Evolutionary conservation across 2,329 filamentous ascomycete genomes (phyloP).

Genomic region (Lachnellula occidentalis): DNA sequence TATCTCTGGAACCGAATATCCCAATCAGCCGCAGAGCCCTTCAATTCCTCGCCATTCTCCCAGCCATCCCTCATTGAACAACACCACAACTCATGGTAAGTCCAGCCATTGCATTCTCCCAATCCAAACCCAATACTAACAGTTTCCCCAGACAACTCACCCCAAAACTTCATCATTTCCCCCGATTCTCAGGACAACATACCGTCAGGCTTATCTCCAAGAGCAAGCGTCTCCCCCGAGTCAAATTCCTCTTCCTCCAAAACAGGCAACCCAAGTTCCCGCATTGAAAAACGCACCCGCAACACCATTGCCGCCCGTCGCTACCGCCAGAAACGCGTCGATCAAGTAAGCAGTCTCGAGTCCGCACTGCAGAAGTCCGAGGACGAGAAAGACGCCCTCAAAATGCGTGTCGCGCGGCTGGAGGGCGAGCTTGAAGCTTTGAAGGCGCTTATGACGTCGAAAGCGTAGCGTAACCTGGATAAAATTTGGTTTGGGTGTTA

Average conservation of each 20-base stretch:
- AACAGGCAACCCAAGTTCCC: constrained; percentile 4
- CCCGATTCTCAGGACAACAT: not conserved
- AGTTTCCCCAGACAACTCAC: not conserved
- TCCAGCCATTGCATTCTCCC: not conserved
- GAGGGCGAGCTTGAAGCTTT: constrained; percentile 61
- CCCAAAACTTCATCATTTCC: not conserved
- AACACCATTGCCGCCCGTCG: constrained; percentile 69
- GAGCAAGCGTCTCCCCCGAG: not conserved
- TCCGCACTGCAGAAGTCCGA: constrained; percentile 51
- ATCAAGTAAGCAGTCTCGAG: constrained; percentile 60
- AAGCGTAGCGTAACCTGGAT: not conserved
- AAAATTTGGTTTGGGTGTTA: not conserved
- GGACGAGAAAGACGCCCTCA: constrained; percentile 57
- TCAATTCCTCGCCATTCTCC: not conserved
- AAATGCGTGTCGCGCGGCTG: constrained; percentile 55
- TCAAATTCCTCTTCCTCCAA: constrained; percentile 1
- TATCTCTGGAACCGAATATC: not conserved
- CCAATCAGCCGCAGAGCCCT: not conserved
- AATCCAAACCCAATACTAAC: not conserved
- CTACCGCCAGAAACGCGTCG: constrained; percentile 65
- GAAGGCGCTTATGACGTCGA: constrained; percentile 38
- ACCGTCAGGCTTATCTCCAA: not conserved
- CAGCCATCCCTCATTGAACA: not conserved
- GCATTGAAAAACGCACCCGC: constrained; percentile 51
- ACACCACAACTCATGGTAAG: not conserved